These are phyloP conservation scores for Herpetomonas tarakana DNA, from an alignment of 208 protist genomes.

Conservation along the genomic window DNA sequence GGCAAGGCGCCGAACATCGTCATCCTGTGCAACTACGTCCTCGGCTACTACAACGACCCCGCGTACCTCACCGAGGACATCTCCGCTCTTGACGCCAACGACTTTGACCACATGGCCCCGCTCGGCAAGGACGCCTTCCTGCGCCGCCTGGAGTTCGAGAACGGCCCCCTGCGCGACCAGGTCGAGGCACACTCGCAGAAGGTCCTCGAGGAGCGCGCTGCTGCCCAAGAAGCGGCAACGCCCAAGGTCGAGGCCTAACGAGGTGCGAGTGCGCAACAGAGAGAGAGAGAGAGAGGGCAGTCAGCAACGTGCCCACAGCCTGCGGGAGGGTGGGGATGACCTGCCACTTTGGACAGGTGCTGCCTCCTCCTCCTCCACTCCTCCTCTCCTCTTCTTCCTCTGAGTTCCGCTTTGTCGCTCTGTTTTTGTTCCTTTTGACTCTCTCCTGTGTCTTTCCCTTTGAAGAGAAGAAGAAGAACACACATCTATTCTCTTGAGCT, in stretches of 20 bases:
- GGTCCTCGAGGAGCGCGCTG: conserved; percentile 70
- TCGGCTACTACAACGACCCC: conserved; percentile 93
- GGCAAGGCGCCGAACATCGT: conserved; percentile 90
- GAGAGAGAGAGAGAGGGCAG: conserved; percentile 1
- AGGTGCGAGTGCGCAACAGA: neutral
- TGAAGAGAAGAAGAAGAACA: conserved; percentile 6
- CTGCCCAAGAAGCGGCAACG: conserved; percentile 27
- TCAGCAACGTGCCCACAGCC: neutral
- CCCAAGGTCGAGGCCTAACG: conserved; percentile 19
- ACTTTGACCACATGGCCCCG: conserved; percentile 86
- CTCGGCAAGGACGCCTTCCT: conserved; percentile 90
- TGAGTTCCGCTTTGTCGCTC: conserved; percentile 6
- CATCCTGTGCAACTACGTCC: conserved; percentile 83
- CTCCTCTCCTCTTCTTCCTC: too few relatives aligned
- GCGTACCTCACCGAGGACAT: conserved; percentile 89
- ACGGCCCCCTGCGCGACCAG: conserved; percentile 90
- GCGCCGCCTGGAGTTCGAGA: conserved; percentile 92
- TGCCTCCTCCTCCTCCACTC: too few relatives aligned
- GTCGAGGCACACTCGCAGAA: conserved; percentile 89
- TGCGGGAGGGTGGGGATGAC: neutral
- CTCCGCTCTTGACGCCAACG: conserved; percentile 83
- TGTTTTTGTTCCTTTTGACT: conserved; percentile 19
- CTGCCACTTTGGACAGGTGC: too few relatives aligned
- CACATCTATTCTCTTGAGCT: too few relatives aligned
- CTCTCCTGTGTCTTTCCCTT: neutral